Percentiles rank a stretch among this genome's conserved stretches.
Evolutionary conservation across 2,329 filamentous ascomycete species (phyloP).

Genomic region (Fusarium odoratissimum): DNA sequence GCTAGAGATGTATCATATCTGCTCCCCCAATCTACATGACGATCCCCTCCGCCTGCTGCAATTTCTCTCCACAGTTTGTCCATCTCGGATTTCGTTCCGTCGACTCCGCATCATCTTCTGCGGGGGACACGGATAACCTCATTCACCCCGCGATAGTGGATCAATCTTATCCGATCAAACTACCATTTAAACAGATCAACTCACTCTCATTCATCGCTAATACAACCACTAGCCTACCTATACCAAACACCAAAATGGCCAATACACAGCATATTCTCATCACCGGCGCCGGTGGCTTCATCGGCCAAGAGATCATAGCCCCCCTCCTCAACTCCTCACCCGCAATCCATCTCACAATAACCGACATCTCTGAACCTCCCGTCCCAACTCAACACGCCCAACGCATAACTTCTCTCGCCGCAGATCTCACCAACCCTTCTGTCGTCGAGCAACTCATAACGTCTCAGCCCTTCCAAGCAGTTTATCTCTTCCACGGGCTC

Average conservation of each 20-base stretch:
- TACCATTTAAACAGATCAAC: not conserved
- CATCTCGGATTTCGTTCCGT: conserved; percentile 35
- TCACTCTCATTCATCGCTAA: not conserved
- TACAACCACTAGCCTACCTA: not conserved
- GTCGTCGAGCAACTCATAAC: conserved; percentile 46
- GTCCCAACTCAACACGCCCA: conserved; percentile 56
- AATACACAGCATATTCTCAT: conserved; percentile 61
- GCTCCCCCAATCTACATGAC: not conserved
- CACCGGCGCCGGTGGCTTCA: conserved; percentile 73
- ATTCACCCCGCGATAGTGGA: conserved; percentile 33
- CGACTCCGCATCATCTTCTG: conserved; percentile 26
- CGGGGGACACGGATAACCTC: conserved; percentile 31
- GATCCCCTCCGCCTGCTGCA: not conserved
- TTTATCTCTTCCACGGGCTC: conserved; percentile 72
- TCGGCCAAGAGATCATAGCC: conserved; percentile 70
- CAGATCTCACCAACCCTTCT: conserved; percentile 40
- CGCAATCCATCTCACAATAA: conserved; percentile 61
- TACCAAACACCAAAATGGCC: conserved; percentile 20
- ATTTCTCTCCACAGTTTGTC: not conserved
- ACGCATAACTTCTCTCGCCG: conserved; percentile 39
- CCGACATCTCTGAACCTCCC: conserved; percentile 65
- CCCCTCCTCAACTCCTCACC: conserved; percentile 60
- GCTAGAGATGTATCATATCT: not conserved
- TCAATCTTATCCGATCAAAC: conserved; percentile 10
- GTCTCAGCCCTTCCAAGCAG: conserved; percentile 52